Evolutionary conservation across 768 basidiomycete genomes (phyloP).

Genomic region (Tylopilus sp.): DNA sequence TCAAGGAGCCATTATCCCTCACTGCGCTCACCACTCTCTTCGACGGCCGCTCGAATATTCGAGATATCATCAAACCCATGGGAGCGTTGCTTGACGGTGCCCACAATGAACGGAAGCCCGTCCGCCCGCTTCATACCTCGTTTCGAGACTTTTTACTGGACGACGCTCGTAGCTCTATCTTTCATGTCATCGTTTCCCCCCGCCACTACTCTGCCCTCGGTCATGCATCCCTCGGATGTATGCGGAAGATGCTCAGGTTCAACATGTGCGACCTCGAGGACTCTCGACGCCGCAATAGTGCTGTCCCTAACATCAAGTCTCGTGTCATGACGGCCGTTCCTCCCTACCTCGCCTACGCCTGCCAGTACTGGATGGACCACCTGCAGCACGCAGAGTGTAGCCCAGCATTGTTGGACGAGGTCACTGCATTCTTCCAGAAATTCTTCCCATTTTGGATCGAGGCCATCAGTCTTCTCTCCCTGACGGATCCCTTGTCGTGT

Average conservation of each 20-base stretch:
- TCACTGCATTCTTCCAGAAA: slow-evolving; percentile 20
- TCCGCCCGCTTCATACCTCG: slow-evolving; percentile 33
- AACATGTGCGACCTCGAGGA: slow-evolving; percentile 38
- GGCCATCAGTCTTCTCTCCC: slow-evolving; percentile 25
- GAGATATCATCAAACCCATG: slow-evolving; percentile 16
- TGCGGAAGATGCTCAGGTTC: slow-evolving; percentile 34
- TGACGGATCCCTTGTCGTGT: slow-evolving; percentile 1
- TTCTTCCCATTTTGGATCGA: slow-evolving; percentile 39
- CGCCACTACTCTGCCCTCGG: slow-evolving; percentile 21
- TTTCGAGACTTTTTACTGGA: slow-evolving; percentile 34
- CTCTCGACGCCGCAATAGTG: slow-evolving; percentile 30
- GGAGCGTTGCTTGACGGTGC: slow-evolving; percentile 24
- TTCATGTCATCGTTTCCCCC: slow-evolving; percentile 15
- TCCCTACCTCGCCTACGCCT: slow-evolving; percentile 33
- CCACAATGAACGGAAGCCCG: slow-evolving; percentile 12
- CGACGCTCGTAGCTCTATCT: slow-evolving; percentile 18
- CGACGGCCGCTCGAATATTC: slow-evolving; percentile 1
- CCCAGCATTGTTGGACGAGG: slow-evolving; percentile 9
- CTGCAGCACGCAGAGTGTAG: slow-evolving; percentile 9
- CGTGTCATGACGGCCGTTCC: slow-evolving; percentile 27
- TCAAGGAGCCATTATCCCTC: slow-evolving; percentile 20
- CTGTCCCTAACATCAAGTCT: slow-evolving; percentile 16
- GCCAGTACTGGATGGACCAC: slow-evolving; percentile 37
- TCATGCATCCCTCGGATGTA: slow-evolving; percentile 25
- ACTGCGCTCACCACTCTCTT: slow-evolving; percentile 15